Evolutionary conservation across 2,329 filamentous ascomycete genomes (phyloP).

Genomic region (Pseudocercospora fuligena): DNA sequence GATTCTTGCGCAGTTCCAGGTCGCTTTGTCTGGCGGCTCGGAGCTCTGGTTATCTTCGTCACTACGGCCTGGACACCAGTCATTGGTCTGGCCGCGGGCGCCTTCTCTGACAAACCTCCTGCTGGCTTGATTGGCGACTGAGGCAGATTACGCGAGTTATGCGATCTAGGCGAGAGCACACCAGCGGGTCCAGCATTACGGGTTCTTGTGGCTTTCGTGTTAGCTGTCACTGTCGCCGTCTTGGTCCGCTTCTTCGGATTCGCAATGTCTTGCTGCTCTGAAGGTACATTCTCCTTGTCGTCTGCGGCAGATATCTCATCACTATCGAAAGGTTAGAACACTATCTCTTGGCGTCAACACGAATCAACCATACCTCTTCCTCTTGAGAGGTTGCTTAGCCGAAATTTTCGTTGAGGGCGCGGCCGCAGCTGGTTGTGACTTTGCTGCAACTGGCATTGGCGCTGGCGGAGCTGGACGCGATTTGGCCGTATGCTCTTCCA

Average conservation of each 20-base stretch:
- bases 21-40: slow-evolving; percentile 62
- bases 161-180: slow-evolving; percentile 80
- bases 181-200: slow-evolving; percentile 49
- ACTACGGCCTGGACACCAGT: slow-evolving; percentile 32
- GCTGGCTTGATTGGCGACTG: slow-evolving; percentile 57
- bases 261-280: slow-evolving; percentile 52
- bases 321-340: slow-evolving; percentile 50
- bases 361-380: slow-evolving; percentile 26
- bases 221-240: slow-evolving; percentile 34
- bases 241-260: slow-evolving; percentile 71
- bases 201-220: slow-evolving; percentile 40
- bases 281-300: slow-evolving; percentile 79
- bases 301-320: slow-evolving; percentile 62
- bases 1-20: slow-evolving; percentile 37
- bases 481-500: slow-evolving; percentile 57
- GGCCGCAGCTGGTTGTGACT: slow-evolving; percentile 19
- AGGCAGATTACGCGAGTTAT: slow-evolving; percentile 73
- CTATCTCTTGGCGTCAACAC: background rate
- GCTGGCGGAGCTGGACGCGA: slow-evolving; percentile 33
- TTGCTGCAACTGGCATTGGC: slow-evolving; percentile 25
- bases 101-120: slow-evolving; percentile 48
- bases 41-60: slow-evolving; percentile 64
- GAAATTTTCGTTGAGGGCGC: slow-evolving; percentile 16
- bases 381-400: slow-evolving; percentile 25
- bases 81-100: slow-evolving; percentile 42